Percentiles rank a stretch among this genome's conserved stretches.
Conservation (phyloP, 176 grass and related monocot genomes). For the Chrysopogon serrulatus region DNA sequence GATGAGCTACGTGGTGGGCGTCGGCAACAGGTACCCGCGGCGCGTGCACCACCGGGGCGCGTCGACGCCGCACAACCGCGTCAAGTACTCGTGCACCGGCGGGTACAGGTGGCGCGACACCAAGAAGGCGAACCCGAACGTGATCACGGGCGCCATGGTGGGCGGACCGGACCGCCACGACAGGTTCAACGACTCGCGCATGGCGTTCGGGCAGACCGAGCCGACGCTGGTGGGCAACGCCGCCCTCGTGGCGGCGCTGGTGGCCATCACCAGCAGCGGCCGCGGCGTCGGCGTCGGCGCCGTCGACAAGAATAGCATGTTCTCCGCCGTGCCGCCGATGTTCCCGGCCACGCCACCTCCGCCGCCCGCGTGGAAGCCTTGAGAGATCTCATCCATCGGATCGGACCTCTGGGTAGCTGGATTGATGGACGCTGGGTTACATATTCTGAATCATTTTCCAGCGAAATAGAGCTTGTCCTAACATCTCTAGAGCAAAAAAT, state of each 20-base stretch:
- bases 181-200: conserved; percentile 54
- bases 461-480: neutral
- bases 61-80: conserved; percentile 66
- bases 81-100: conserved; percentile 84
- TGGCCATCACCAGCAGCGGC: conserved; percentile 63
- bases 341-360: conserved; percentile 72
- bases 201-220: conserved; percentile 63
- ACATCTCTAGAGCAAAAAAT: neutral
- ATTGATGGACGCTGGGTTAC: neutral
- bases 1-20: conserved; percentile 94
- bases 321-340: conserved; percentile 78
- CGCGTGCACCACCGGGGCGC: conserved; percentile 74
- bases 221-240: conserved; percentile 86
- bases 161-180: conserved; percentile 71
- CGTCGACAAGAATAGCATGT: conserved; percentile 91
- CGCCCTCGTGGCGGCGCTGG: conserved; percentile 70
- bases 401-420: neutral
- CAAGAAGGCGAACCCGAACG: conserved; percentile 66
- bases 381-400: neutral
- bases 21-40: conserved; percentile 73
- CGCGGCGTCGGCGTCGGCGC: conserved; percentile 35
- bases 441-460: neutral
- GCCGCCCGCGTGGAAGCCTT: conserved; percentile 74
- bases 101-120: conserved; percentile 62
- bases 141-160: conserved; percentile 86